These are phyloP conservation scores for Tolypocladium sp. DNA, from an alignment of 2,329 filamentous ascomycete species.

Conservation along the genomic window DNA sequence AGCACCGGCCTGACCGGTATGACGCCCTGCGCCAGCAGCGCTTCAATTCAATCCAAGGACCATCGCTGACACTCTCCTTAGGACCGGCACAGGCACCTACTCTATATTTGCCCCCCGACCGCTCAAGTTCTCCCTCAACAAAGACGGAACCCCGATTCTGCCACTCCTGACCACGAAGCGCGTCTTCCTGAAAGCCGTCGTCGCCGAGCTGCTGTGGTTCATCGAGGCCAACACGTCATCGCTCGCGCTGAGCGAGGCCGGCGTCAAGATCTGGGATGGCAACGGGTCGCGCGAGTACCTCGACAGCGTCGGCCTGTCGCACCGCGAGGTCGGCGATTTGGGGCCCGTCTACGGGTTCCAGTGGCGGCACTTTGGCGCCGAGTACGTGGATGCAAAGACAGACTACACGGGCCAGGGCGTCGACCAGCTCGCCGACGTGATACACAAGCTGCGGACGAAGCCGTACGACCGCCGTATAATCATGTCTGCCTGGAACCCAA, in stretches of 20 bases:
- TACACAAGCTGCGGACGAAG: slow-evolving; percentile 72
- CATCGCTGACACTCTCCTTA: slow-evolving; percentile 19
- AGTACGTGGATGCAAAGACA: slow-evolving; percentile 68
- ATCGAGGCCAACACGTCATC: slow-evolving; percentile 77
- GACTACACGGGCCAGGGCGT: slow-evolving; percentile 87
- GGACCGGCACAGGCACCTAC: slow-evolving; percentile 87
- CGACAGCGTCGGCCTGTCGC: slow-evolving; percentile 70
- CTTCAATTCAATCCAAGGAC: not conserved
- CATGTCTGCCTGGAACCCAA: slow-evolving; percentile 88
- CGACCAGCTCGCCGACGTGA: slow-evolving; percentile 86
- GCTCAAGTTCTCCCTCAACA: slow-evolving; percentile 76
- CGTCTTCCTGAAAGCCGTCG: slow-evolving; percentile 82
- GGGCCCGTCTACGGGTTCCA: slow-evolving; percentile 98
- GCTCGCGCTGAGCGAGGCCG: slow-evolving; percentile 62
- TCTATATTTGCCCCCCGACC: slow-evolving; percentile 82
- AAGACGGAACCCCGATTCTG: slow-evolving; percentile 54
- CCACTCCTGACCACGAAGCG: slow-evolving; percentile 96
- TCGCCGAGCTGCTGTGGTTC: slow-evolving; percentile 95
- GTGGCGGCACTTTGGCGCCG: slow-evolving; percentile 95
- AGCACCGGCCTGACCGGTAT: slow-evolving; percentile 80
- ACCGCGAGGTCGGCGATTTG: slow-evolving; percentile 80
- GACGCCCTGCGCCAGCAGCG: not conserved
- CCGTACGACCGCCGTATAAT: slow-evolving; percentile 90
- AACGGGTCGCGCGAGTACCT: slow-evolving; percentile 89
- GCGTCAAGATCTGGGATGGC: slow-evolving; percentile 97